Conservation (phyloP, 75 land plant species). For the Azolla pinnata region DNA sequence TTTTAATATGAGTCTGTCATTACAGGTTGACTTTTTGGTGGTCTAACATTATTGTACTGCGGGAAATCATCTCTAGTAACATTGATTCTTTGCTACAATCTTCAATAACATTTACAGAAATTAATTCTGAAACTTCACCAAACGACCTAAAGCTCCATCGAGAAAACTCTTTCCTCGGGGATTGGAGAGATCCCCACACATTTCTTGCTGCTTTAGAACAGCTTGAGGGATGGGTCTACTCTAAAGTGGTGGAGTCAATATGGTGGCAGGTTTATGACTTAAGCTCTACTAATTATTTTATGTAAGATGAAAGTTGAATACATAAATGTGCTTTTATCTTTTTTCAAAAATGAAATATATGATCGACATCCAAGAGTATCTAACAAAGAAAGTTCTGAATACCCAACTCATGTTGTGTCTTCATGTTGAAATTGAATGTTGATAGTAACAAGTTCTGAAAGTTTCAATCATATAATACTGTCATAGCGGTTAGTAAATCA, state of each 20-base stretch:
- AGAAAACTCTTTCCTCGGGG: constrained; percentile 23
- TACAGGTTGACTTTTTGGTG: constrained; percentile 94
- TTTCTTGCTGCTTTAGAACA: constrained; percentile 56
- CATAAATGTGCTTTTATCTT: too few relatives aligned
- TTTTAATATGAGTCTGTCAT: background rate
- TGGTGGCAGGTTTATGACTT: constrained; percentile 90
- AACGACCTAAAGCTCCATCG: background rate
- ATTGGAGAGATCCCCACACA: constrained; percentile 69
- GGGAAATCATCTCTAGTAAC: constrained; percentile 67
- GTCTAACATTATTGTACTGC: constrained; percentile 72
- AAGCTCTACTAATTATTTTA: too few relatives aligned
- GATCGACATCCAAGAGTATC: too few relatives aligned
- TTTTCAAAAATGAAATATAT: too few relatives aligned
- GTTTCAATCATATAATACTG: too few relatives aligned
- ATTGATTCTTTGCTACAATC: constrained; percentile 36
- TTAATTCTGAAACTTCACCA: background rate
- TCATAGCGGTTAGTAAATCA: too few relatives aligned
- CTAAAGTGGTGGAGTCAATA: constrained; percentile 71
- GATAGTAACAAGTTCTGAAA: too few relatives aligned
- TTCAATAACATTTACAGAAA: background rate
- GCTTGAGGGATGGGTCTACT: constrained; percentile 81
- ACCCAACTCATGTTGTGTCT: too few relatives aligned
- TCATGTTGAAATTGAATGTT: too few relatives aligned
- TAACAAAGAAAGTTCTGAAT: too few relatives aligned
- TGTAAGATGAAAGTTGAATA: too few relatives aligned